Conservation (phyloP, 148 eudicot species). For the Silene latifolia region DNA sequence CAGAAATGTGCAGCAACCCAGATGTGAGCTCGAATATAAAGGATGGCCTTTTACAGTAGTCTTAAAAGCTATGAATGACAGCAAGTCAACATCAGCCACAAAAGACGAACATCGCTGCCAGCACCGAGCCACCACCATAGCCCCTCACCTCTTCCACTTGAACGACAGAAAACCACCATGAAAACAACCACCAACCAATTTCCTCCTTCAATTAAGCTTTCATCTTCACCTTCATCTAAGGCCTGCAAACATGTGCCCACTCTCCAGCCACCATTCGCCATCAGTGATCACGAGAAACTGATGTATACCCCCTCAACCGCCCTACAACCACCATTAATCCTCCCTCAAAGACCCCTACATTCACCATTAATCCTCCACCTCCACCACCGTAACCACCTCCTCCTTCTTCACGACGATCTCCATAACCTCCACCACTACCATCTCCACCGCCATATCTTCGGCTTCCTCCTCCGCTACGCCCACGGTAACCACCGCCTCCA, state of each 20-base stretch:
- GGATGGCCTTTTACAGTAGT: no score
- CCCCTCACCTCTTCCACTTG: neutral
- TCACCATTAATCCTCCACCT: no score
- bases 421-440: no score
- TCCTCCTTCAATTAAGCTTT: neutral
- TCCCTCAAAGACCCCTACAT: neutral
- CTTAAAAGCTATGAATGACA: neutral
- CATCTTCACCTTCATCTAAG: neutral
- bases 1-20: no score
- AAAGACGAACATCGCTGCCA: no score
- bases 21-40: no score
- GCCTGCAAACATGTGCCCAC: neutral
- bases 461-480: no score
- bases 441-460: no score
- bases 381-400: no score
- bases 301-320: neutral
- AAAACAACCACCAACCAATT: neutral
- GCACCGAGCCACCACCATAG: neutral
- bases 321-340: neutral
- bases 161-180: neutral
- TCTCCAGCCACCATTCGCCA: neutral
- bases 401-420: no score
- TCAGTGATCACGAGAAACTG: neutral
- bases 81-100: neutral
- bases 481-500: no score